phyloP scores from a whole-genome alignment of 805 yeast species.

The Wickerhamiella galacta region DNA sequence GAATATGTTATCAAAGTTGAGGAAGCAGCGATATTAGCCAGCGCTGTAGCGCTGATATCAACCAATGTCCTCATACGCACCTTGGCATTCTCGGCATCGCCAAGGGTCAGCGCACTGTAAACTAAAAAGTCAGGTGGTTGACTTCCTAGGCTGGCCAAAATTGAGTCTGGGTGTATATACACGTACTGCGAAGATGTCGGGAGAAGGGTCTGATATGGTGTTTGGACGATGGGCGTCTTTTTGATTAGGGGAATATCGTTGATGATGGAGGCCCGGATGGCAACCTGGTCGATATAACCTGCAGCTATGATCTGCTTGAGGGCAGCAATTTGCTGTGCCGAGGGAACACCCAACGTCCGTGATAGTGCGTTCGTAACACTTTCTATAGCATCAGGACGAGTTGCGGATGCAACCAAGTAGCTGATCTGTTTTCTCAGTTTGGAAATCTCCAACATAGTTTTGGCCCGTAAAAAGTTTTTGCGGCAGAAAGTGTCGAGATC shows the following conservation, averaged over 20 bases:
- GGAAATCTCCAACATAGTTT: constrained; percentile 68
- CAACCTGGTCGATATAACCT: constrained; percentile 84
- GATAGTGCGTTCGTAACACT: constrained; percentile 38
- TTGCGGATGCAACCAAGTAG: constrained; percentile 50
- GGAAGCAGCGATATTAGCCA: constrained; percentile 59
- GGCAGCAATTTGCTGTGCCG: constrained; percentile 50
- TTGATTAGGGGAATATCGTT: constrained; percentile 45
- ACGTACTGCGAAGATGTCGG: constrained; percentile 31
- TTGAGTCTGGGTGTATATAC: constrained; percentile 67
- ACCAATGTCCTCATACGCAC: constrained; percentile 60
- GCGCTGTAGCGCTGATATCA: constrained; percentile 55
- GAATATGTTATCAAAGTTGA: constrained; percentile 68
- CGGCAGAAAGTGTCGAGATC: constrained; percentile 32
- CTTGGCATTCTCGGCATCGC: constrained; percentile 28
- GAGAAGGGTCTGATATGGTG: constrained; percentile 39
- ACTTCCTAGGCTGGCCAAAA: constrained; percentile 42
- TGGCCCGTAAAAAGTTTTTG: constrained; percentile 54
- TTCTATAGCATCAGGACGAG: constrained; percentile 17
- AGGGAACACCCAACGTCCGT: constrained; percentile 43
- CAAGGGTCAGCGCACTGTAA: constrained; percentile 46
- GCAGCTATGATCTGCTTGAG: constrained; percentile 84
- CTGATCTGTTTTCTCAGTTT: constrained; percentile 69
- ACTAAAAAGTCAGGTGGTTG: constrained; percentile 65
- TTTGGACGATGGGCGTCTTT: constrained; percentile 32
- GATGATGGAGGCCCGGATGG: constrained; percentile 65